Percentiles rank a stretch among this genome's conserved stretches.
Conservation (phyloP, 805 yeast species). For the Saccharomycopsis capsularis region DNA sequence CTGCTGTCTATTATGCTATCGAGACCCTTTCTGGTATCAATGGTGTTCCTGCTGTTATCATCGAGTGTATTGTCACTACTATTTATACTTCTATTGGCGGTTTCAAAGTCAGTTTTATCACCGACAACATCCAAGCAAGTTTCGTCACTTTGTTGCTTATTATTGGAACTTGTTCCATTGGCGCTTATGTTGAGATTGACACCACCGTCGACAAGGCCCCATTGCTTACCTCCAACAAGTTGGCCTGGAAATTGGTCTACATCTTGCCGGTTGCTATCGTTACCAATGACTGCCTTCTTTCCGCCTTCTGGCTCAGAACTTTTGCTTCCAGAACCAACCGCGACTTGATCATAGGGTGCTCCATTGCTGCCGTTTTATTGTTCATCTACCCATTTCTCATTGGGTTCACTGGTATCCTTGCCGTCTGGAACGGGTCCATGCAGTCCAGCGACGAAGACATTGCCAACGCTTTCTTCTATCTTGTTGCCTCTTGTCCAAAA, state of each 20-base stretch:
- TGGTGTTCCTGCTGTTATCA: constrained; percentile 74
- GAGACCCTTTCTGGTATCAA: constrained; percentile 70
- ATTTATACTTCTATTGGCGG: constrained; percentile 87
- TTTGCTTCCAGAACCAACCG: constrained; percentile 77
- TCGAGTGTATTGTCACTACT: constrained; percentile 81
- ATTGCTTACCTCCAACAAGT: constrained; percentile 53
- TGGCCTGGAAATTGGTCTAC: constrained; percentile 90
- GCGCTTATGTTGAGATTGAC: constrained; percentile 57
- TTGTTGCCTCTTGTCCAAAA: constrained; percentile 65
- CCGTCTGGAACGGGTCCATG: constrained; percentile 79
- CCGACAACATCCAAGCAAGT: constrained; percentile 77
- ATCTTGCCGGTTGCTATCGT: constrained; percentile 80
- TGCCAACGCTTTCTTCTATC: constrained; percentile 61
- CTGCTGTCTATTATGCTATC: constrained; percentile 73
- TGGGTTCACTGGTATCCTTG: constrained; percentile 80
- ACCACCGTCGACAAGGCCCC: constrained; percentile 60
- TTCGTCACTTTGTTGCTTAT: constrained; percentile 61
- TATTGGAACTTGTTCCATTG: constrained; percentile 73
- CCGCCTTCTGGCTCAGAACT: constrained; percentile 93
- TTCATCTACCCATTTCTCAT: constrained; percentile 59
- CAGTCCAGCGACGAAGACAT: constrained; percentile 39
- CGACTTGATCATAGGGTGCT: constrained; percentile 69
- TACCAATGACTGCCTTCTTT: constrained; percentile 82
- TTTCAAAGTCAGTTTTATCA: constrained; percentile 77
- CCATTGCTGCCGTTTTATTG: constrained; percentile 63